phyloP scores from a whole-genome alignment of 2,329 filamentous ascomycete genomes.

The Diaporthe sp. region DNA sequence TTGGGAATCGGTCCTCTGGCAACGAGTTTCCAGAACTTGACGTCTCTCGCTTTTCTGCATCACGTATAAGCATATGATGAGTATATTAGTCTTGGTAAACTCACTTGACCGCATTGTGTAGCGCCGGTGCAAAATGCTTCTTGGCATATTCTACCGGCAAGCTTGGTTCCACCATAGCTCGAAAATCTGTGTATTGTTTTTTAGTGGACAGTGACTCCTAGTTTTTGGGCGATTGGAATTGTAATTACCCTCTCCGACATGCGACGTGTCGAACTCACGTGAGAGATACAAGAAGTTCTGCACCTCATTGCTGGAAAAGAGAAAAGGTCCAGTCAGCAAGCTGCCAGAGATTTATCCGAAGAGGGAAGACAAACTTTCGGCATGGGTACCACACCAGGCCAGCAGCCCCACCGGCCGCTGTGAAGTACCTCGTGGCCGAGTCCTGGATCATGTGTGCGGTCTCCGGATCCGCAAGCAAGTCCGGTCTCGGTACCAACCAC shows the following conservation, averaged over 20 bases:
- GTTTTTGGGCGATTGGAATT: too few species aligned
- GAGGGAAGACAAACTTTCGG: not conserved
- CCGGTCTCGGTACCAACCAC: slow-evolving; percentile 16
- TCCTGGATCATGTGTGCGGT: slow-evolving; percentile 17
- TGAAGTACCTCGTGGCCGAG: slow-evolving; percentile 24
- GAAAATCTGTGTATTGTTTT: not conserved
- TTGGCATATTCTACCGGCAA: slow-evolving; percentile 20
- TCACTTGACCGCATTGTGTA: slow-evolving; percentile 1
- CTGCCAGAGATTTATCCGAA: not conserved
- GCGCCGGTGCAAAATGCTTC: slow-evolving; percentile 7
- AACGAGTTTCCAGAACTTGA: slow-evolving; percentile 28
- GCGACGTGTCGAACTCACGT: slow-evolving; percentile 18
- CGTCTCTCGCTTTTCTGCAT: slow-evolving; percentile 14
- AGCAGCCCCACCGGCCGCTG: slow-evolving; percentile 9
- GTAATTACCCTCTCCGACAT: slow-evolving; percentile 11
- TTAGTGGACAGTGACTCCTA: not conserved
- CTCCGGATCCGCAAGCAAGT: slow-evolving; percentile 4
- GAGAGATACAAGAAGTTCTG: slow-evolving; percentile 31
- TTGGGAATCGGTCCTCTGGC: slow-evolving; percentile 3
- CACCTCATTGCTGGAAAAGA: slow-evolving; percentile 2
- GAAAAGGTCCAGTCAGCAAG: not conserved
- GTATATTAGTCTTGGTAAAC: not conserved
- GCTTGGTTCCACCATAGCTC: slow-evolving; percentile 14
- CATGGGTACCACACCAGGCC: slow-evolving; percentile 28
- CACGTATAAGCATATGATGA: not conserved